Conservation (phyloP, 2,329 filamentous ascomycete species). For the Fusarium nelsonii region DNA sequence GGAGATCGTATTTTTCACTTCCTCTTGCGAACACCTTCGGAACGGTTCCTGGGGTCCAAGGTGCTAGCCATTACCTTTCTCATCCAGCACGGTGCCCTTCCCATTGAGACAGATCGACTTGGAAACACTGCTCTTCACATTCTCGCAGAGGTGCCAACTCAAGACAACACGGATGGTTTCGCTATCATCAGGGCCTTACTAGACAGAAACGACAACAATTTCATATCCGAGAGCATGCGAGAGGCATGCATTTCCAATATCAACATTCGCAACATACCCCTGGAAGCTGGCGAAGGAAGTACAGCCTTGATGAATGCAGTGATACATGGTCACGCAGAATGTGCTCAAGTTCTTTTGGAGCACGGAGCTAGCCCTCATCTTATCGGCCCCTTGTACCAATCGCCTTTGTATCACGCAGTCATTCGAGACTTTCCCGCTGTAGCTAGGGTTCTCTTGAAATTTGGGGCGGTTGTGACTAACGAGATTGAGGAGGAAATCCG, state of each 20-base stretch:
- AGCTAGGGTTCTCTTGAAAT: background rate
- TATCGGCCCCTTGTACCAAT: background rate
- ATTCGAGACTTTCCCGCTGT: background rate
- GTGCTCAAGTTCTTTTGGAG: background rate
- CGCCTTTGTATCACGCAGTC: background rate
- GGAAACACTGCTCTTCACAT: constrained; percentile 19
- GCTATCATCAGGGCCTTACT: background rate
- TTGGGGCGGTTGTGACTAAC: background rate
- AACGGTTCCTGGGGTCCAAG: constrained; percentile 8
- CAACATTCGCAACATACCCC: background rate
- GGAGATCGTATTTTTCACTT: constrained; percentile 13
- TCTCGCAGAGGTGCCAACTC: background rate
- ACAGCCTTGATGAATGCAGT: constrained; percentile 1
- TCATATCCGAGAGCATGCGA: background rate
- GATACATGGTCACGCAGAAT: background rate
- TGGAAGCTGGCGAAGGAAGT: background rate
- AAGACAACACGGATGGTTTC: background rate
- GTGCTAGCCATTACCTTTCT: constrained; percentile 2
- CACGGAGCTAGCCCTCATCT: background rate
- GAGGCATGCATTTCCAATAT: background rate
- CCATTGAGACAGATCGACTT: constrained; percentile 1
- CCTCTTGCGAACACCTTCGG: background rate
- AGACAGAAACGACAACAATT: background rate
- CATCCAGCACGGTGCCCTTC: constrained; percentile 10
- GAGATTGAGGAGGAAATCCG: background rate